Evolutionary conservation across 495 filamentous ascomycete species (phyloP), one percentile per base, ranked within the genome.

Genomic region (Aspergillus mulundensis): DNA sequence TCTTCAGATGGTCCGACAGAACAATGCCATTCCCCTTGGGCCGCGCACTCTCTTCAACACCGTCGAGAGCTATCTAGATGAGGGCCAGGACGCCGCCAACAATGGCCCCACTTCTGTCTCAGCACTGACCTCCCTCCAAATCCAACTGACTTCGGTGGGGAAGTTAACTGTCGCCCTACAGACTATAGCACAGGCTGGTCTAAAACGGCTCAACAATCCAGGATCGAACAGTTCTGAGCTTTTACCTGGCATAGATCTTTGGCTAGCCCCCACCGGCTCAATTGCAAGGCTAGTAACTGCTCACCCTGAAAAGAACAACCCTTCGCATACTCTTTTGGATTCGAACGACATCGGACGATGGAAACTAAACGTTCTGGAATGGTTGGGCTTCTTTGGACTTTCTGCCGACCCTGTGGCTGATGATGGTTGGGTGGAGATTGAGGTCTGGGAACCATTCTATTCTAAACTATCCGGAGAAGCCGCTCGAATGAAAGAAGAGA

Each of bases 191-290:
- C 75, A 78, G 44, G 43, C 57, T 42, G 73, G 75, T 6, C 67
- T 78, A n/a, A 56, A 56, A 41, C 71, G 69, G 30, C 61, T 78
- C 15, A 60, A 52, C 16, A 61, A 57, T 19, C 67, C 66, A 40
- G 60, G 51, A 5, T 60, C 59, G 30, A 48, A 63, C n/a, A 58
- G 58, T 36, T 19, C 61, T 19, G 59, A 67, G 20, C 8, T 64
- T 8, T 60, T 62, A 7, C 60, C 68, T 30, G 73, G 69, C 3
- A 62, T 62, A 1, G 75, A 78, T 56, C 56, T 82, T n/a, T 81
- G 77, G 77, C 68, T 82, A 18, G 73, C 74, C 39, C 79, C 79
- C 3, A 74, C 71, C 42, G 77, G 79, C 19, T 74, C 73, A 15
- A 66, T 80, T 57, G 77, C 77, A 6, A 72, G 72, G 49, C 63